These are phyloP conservation scores for Senna tora DNA, from an alignment of 306 rosid genomes.

Conservation along the genomic window DNA sequence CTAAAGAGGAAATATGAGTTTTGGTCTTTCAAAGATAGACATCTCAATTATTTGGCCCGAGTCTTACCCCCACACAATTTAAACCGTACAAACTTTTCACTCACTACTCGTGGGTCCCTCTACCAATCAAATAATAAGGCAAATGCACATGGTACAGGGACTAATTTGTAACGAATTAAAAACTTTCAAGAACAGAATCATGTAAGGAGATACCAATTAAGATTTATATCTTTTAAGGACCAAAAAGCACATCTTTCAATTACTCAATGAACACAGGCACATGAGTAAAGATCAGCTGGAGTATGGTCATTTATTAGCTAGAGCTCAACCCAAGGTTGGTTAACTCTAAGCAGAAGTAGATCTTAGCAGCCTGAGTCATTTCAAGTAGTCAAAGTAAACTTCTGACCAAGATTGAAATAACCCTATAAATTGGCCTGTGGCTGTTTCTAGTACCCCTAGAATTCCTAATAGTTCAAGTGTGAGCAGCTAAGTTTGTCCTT, in stretches of 20 bases:
- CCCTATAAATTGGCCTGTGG: neutral
- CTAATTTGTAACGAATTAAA: no score
- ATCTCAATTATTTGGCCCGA: no score
- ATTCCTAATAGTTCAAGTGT: neutral
- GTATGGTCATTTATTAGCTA: neutral
- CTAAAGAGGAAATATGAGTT: neutral
- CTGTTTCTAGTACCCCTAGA: neutral
- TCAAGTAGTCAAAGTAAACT: neutral
- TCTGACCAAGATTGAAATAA: neutral
- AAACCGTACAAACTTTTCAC: no score
- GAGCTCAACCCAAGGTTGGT: neutral
- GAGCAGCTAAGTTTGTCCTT: neutral
- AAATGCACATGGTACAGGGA: no score
- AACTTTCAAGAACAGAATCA: no score
- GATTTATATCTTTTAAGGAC: no score
- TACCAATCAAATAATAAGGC: no score
- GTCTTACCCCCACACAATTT: no score
- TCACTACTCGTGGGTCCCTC: no score
- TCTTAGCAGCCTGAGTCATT: neutral
- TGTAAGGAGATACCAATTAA: no score
- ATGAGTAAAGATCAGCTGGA: neutral
- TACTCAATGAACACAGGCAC: constrained; percentile 1
- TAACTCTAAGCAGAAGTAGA: neutral
- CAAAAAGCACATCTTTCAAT: neutral
- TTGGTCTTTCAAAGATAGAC: no score